These are phyloP conservation scores for Taiozyma sp. DNA, from an alignment of 1,139 yeast genomes.

Conservation along the genomic window DNA sequence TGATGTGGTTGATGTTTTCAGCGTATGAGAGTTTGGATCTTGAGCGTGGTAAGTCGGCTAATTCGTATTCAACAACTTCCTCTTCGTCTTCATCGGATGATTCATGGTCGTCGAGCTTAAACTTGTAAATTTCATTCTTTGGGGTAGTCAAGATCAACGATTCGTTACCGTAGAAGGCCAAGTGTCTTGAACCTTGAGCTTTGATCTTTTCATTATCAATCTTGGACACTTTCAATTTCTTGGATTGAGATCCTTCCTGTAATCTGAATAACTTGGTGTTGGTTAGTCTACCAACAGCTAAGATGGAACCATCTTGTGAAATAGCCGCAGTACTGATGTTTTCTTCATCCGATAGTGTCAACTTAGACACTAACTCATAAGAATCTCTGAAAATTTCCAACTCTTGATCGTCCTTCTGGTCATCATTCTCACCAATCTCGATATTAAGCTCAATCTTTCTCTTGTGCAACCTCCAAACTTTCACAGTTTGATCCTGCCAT, in stretches of 20 bases:
- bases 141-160: constrained; percentile 56
- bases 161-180: constrained; percentile 39
- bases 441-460: constrained; percentile 5
- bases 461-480: constrained; percentile 66
- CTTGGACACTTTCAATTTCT: constrained; percentile 47
- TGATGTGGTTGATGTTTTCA: constrained; percentile 46
- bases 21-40: constrained; percentile 33
- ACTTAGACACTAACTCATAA: constrained; percentile 56
- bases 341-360: constrained; percentile 72
- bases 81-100: constrained; percentile 33
- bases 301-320: constrained; percentile 57
- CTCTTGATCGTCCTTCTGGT: constrained; percentile 20
- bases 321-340: constrained; percentile 70
- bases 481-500: constrained; percentile 83
- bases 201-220: constrained; percentile 40
- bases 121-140: constrained; percentile 57
- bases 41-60: constrained; percentile 29
- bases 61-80: constrained; percentile 34
- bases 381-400: constrained; percentile 26
- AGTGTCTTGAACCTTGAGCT: constrained; percentile 52
- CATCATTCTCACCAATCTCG: constrained; percentile 9
- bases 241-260: constrained; percentile 28
- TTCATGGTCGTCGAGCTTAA: constrained; percentile 35
- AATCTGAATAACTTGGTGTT: constrained; percentile 68
- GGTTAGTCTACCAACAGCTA: constrained; percentile 69